A percentile compares a stretch with the other conserved stretches of the same genome.
Evolutionary conservation across 176 grass and related monocot species (phyloP).

Genomic region (Canna indica): DNA sequence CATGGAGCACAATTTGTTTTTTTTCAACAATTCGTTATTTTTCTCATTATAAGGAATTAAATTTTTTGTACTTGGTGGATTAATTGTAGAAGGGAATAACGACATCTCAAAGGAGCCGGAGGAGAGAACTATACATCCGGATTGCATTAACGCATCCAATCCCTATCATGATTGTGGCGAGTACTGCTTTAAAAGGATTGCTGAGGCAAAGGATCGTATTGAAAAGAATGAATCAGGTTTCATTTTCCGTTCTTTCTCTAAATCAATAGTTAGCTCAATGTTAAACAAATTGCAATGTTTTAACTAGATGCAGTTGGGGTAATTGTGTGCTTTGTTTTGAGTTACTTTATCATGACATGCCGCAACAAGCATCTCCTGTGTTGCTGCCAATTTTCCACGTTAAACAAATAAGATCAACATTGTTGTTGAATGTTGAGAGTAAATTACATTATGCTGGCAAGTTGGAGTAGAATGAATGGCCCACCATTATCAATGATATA

Average conservation of each 20-base stretch:
- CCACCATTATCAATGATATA: too few relatives aligned
- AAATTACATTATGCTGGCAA: too few relatives aligned
- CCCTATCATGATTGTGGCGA: constrained; percentile 14
- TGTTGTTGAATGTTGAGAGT: too few relatives aligned
- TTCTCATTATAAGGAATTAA: neutral
- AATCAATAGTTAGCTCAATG: neutral
- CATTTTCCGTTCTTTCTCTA: neutral
- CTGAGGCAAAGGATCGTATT: constrained; percentile 1
- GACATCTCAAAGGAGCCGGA: neutral
- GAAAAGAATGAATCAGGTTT: constrained; percentile 27
- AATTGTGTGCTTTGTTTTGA: neutral
- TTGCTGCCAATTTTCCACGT: neutral
- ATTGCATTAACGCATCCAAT: constrained; percentile 17
- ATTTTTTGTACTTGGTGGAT: neutral
- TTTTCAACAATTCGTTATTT: too few relatives aligned
- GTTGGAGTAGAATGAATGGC: too few relatives aligned
- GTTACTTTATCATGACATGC: neutral
- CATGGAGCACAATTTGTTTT: too few relatives aligned
- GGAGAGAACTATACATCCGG: constrained; percentile 13
- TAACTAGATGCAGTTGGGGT: neutral
- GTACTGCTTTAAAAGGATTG: constrained; percentile 10
- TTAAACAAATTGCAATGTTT: neutral
- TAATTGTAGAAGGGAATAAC: neutral
- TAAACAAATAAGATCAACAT: too few relatives aligned
- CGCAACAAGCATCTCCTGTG: neutral